A percentile compares a stretch with the other conserved stretches of the same genome.
These are phyloP conservation scores for Geotrichum carabidarum DNA, from an alignment of 1,139 yeast genomes.

Conservation along the genomic window DNA sequence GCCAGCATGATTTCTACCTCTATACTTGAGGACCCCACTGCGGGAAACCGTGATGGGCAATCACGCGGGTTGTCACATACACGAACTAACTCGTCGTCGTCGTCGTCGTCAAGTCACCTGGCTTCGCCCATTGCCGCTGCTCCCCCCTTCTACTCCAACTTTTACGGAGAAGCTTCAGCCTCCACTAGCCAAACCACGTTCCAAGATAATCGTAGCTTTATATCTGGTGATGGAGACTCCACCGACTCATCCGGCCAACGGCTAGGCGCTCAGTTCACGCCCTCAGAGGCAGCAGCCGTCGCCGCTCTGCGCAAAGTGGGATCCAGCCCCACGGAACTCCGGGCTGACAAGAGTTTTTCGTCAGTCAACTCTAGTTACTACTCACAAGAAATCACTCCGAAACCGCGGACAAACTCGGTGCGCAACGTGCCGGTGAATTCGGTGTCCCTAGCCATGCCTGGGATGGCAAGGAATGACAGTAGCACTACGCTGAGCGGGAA, in stretches of 20 bases:
- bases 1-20: slow-evolving; percentile 17
- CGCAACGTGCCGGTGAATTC: slow-evolving; percentile 6
- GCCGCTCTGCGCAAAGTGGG: slow-evolving; percentile 23
- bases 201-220: slow-evolving; percentile 14
- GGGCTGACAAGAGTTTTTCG: neutral
- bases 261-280: slow-evolving; percentile 19
- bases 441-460: slow-evolving; percentile 9
- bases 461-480: neutral
- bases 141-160: slow-evolving; percentile 1
- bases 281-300: slow-evolving; percentile 27
- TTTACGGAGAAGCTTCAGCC: neutral
- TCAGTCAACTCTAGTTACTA: slow-evolving; percentile 1
- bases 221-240: slow-evolving; percentile 6
- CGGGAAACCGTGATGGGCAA: slow-evolving; percentile 14
- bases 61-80: slow-evolving; percentile 29
- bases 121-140: slow-evolving; percentile 21
- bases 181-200: neutral
- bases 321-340: slow-evolving; percentile 3
- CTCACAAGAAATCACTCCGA: slow-evolving; percentile 3
- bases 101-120: slow-evolving; percentile 26
- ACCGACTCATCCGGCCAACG: neutral
- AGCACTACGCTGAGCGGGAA: slow-evolving; percentile 3
- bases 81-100: slow-evolving; percentile 32
- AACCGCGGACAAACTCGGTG: slow-evolving; percentile 1
- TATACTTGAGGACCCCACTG: slow-evolving; percentile 22